A percentile compares a stretch with the other conserved stretches of the same genome.
Evolutionary conservation across 106 monocot genomes (phyloP).

Genomic region (Dioscorea dumetorum): DNA sequence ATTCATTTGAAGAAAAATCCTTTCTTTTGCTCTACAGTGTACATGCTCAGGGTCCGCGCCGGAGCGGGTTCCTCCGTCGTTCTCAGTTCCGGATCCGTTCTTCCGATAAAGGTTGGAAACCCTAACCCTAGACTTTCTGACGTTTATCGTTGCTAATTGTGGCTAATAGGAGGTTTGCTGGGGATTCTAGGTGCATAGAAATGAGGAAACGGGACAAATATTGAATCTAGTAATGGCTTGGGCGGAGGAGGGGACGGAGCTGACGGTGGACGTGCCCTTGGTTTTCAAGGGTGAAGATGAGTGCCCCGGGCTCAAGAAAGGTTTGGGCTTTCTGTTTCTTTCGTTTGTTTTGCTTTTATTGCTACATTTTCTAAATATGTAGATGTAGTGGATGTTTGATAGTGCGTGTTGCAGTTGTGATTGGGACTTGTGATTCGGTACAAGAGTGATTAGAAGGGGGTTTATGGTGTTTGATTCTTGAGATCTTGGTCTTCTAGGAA

Average conservation of each 20-base stretch:
- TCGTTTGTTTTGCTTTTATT: neutral
- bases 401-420: neutral
- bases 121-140: neutral
- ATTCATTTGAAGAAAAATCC: conserved; percentile 44
- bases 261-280: conserved; percentile 72
- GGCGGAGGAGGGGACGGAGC: conserved; percentile 51
- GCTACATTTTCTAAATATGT: neutral
- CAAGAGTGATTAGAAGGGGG: neutral
- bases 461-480: neutral
- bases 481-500: neutral
- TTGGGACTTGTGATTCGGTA: neutral
- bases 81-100: conserved; percentile 64
- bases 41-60: conserved; percentile 60
- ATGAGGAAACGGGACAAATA: conserved; percentile 60
- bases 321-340: conserved; percentile 11
- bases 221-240: conserved; percentile 76
- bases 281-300: conserved; percentile 61
- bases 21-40: conserved; percentile 71
- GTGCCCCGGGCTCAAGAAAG: conserved; percentile 80
- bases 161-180: neutral
- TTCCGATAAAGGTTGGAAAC: conserved; percentile 55
- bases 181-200: conserved; percentile 51
- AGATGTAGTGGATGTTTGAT: neutral
- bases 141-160: neutral
- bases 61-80: conserved; percentile 59